A percentile compares a stretch with the other conserved stretches of the same genome.
These are phyloP conservation scores for Fraxinus xanthoxyloides DNA, from an alignment of 305 asterid genomes.

Conservation along the genomic window DNA sequence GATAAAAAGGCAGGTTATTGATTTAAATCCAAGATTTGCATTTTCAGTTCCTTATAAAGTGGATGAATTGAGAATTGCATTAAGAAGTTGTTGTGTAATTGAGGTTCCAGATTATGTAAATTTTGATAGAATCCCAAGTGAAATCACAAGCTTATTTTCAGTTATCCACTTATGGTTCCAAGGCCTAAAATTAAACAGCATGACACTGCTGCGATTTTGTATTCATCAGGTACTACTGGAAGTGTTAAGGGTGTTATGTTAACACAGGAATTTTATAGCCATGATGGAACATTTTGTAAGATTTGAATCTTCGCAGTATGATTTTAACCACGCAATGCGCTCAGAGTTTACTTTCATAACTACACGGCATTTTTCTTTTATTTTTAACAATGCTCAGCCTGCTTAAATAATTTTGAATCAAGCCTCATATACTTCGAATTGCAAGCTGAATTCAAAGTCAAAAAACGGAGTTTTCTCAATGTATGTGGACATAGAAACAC, in stretches of 20 bases:
- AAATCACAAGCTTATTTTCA: constrained; percentile 39
- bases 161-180: constrained; percentile 59
- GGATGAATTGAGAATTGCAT: constrained; percentile 32
- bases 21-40: constrained; percentile 47
- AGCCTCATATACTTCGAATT: too few relatives aligned
- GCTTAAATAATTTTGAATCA: too few relatives aligned
- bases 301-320: constrained; percentile 64
- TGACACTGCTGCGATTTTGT: constrained; percentile 67
- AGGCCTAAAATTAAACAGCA: constrained; percentile 51
- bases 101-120: constrained; percentile 51
- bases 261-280: constrained; percentile 71
- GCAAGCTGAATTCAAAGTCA: too few relatives aligned
- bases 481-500: too few relatives aligned
- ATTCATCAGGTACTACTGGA: constrained; percentile 85
- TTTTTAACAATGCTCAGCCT: too few relatives aligned
- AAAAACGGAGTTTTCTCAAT: too few relatives aligned
- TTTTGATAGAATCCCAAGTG: constrained; percentile 13
- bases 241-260: constrained; percentile 63
- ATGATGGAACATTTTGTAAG: constrained; percentile 58
- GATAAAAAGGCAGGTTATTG: constrained; percentile 53
- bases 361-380: too few relatives aligned
- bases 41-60: constrained; percentile 41
- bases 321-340: too few relatives aligned
- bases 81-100: constrained; percentile 39
- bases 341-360: too few relatives aligned